Percentiles rank a stretch among this genome's conserved stretches.
Conservation (phyloP, 306 rosid species). For the Vigna hirtella region DNA sequence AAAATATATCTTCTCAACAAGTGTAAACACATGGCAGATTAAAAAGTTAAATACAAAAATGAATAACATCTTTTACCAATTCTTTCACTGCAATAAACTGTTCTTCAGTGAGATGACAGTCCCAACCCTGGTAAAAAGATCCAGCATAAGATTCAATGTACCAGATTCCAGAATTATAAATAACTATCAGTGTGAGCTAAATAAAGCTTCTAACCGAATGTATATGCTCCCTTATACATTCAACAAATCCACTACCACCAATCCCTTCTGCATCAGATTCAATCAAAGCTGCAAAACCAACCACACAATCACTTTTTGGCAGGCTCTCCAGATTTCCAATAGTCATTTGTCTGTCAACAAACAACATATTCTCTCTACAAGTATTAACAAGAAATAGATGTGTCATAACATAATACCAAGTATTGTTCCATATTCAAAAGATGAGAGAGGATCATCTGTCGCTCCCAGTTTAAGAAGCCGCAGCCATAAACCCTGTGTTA, state of each 20-base stretch:
- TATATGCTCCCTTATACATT: conserved; percentile 97
- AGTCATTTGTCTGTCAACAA: conserved; percentile 41
- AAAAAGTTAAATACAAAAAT: conserved; percentile 29
- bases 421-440: conserved; percentile 99
- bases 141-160: conserved; percentile 44
- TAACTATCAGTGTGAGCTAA: conserved; percentile 24
- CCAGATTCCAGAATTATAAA: conserved; percentile 28
- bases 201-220: conserved; percentile 75
- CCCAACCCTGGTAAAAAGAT: conserved; percentile 81
- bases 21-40: conserved; percentile 21
- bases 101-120: conserved; percentile 91
- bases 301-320: conserved; percentile 42
- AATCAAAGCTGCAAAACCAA: conserved; percentile 84
- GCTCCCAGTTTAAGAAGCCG: conserved; percentile 96
- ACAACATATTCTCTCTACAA: conserved; percentile 20
- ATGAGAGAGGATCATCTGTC: conserved; percentile 97
- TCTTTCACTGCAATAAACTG: conserved; percentile 99
- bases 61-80: conserved; percentile 63
- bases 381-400: conserved; percentile 43
- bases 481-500: conserved; percentile 88
- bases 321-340: conserved; percentile 27
- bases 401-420: conserved; percentile 64
- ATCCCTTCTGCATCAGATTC: conserved; percentile 99
- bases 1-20: conserved; percentile 18
- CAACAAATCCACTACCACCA: conserved; percentile 98